Percentiles rank a stretch among this genome's conserved stretches.
Conservation (phyloP, 2,329 filamentous ascomycete genomes). For the Teratosphaeria epicoccoides region DNA sequence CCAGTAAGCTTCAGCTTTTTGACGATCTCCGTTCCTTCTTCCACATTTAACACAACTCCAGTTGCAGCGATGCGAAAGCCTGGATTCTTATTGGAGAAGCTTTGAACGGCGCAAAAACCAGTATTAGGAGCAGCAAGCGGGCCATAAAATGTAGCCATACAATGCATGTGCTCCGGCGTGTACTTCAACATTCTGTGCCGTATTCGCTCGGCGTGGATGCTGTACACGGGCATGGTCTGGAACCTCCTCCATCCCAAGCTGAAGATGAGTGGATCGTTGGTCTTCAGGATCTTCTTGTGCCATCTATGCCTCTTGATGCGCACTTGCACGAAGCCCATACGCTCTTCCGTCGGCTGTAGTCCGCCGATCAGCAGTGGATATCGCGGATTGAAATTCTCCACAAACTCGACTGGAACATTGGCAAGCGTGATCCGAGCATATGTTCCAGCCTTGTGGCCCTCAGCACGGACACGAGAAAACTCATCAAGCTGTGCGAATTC, state of each 20-base stretch:
- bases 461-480: slow-evolving; percentile 67
- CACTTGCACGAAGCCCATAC: slow-evolving; percentile 90
- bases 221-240: slow-evolving; percentile 86
- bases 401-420: slow-evolving; percentile 83
- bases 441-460: slow-evolving; percentile 83
- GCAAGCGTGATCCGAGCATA: slow-evolving; percentile 88
- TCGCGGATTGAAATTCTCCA: slow-evolving; percentile 66
- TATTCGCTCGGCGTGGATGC: slow-evolving; percentile 84
- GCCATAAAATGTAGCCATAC: slow-evolving; percentile 90
- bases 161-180: slow-evolving; percentile 98
- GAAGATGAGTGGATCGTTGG: slow-evolving; percentile 93
- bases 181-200: slow-evolving; percentile 98
- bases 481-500: slow-evolving; percentile 87
- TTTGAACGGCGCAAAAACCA: slow-evolving; percentile 88
- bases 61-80: slow-evolving; percentile 93
- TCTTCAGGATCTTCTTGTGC: slow-evolving; percentile 99
- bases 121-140: slow-evolving; percentile 93
- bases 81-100: slow-evolving; percentile 69
- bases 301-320: slow-evolving; percentile 95
- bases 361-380: slow-evolving; percentile 83
- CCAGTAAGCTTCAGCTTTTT: slow-evolving; percentile 98
- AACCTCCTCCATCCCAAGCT: slow-evolving; percentile 94
- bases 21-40: slow-evolving; percentile 93
- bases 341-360: slow-evolving; percentile 84
- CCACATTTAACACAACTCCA: slow-evolving; percentile 84